Base-by-base conservation (phyloP, 345 rosid species). In the Salix exigua region DNA sequence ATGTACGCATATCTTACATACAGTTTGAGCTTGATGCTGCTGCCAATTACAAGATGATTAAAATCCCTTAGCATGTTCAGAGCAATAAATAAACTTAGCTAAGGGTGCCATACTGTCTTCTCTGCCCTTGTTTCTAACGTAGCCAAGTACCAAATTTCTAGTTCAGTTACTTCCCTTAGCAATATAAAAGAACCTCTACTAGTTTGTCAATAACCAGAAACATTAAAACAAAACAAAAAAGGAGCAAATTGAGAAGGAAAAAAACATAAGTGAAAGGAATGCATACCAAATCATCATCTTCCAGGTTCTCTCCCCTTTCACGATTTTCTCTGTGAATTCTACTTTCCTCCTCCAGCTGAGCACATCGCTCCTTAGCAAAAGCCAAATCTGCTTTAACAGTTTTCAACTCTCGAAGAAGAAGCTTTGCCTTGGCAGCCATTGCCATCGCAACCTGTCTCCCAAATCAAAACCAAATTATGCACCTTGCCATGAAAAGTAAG, bases 371-470 rank as follows among this genome's bases (percentile, higher is more conserved):
- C 73, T 82, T 82, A 13, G 84, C 81, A 78, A 82, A 82, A 58
- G 84, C 84, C 25, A 82, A 82, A 71, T 82, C 84, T 1, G 84
- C 81, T 82, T 82, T 82, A 71, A 82, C 81, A 69, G 84, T 78
- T 78, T 82, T 82, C 68, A 82, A 28, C 78, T 82, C 84, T 35
- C 84, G 78, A 53, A 82, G 81, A 70, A 82, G 81, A 53, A 82
- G 81, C 68, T 82, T 82, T 55, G 84, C 81, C 66, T 82, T 82
- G 48, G 84, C 84, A 74, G 84, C 84, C 84, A 82, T 82, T 70
- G 84, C 84, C 84, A 82, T 82, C 1, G 84, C 81, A 78, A 82
- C 79, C 93, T 87, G 79, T 80, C 83, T 79, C 76, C 70, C 75
- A 86, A 78, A 75, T 38, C 44, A 60, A 64, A 55, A 77, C 68